These are phyloP conservation scores for Ophiognomonia clavigignenti-juglandacearum DNA, from an alignment of 2,329 filamentous ascomycete genomes.

Conservation along the genomic window DNA sequence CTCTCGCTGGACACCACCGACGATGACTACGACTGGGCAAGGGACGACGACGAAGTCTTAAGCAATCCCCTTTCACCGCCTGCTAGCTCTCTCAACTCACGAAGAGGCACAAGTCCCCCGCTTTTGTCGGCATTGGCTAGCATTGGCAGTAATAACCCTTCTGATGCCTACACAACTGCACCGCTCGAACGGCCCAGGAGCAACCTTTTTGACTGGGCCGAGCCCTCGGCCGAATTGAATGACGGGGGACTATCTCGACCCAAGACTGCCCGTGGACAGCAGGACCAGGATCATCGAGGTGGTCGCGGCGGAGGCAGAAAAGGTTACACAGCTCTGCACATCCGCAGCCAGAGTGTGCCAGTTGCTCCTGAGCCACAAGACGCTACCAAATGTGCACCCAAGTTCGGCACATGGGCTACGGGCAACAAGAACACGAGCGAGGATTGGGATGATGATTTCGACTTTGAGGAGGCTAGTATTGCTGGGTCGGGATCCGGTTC, in stretches of 20 bases:
- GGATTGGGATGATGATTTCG: slow-evolving; percentile 88
- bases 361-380: slow-evolving; percentile 58
- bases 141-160: slow-evolving; percentile 43
- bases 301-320: slow-evolving; percentile 64
- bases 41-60: slow-evolving; percentile 49
- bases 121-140: slow-evolving; percentile 49
- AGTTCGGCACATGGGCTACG: slow-evolving; percentile 79
- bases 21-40: slow-evolving; percentile 60
- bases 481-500: slow-evolving; percentile 27
- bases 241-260: slow-evolving; percentile 60
- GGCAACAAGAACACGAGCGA: slow-evolving; percentile 77
- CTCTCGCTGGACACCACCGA: slow-evolving; percentile 54
- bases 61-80: slow-evolving; percentile 56
- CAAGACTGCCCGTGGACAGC: slow-evolving; percentile 72
- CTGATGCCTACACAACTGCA: slow-evolving; percentile 28
- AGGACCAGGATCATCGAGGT: slow-evolving; percentile 64
- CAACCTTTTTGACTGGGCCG: slow-evolving; percentile 76
- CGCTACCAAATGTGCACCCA: slow-evolving; percentile 50
- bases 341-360: slow-evolving; percentile 78
- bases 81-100: slow-evolving; percentile 48
- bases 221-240: slow-evolving; percentile 59
- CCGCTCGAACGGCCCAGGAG: slow-evolving; percentile 52
- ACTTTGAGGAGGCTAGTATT: slow-evolving; percentile 53
- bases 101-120: slow-evolving; percentile 45
- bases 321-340: slow-evolving; percentile 63